Conservation (phyloP, 331 rosid species). For the Malus hybrid region DNA sequence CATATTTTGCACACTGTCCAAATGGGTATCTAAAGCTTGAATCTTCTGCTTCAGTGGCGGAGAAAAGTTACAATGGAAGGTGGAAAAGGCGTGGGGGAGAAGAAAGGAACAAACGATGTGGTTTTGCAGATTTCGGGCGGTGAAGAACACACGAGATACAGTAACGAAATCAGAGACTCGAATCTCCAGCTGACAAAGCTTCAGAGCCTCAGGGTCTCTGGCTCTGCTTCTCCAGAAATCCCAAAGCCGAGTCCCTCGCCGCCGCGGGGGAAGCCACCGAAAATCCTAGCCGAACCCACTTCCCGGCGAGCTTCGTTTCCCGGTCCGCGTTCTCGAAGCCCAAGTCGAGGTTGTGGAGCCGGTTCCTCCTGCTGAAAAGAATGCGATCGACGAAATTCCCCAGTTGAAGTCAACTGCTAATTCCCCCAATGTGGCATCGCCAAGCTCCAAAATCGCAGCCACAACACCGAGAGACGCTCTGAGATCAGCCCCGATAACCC, state of each 20-base stretch:
- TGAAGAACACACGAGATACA: conserved; percentile 3
- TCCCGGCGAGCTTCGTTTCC: conserved; percentile 21
- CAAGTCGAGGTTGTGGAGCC: conserved; percentile 66
- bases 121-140: conserved; percentile 39
- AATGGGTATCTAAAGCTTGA: neutral
- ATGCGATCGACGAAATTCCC: conserved; percentile 19
- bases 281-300: conserved; percentile 19
- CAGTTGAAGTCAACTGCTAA: conserved; percentile 1
- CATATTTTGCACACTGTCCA: neutral
- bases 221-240: conserved; percentile 25
- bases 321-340: conserved; percentile 47
- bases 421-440: conserved; percentile 33
- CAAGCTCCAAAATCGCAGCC: conserved; percentile 11
- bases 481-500: conserved; percentile 38
- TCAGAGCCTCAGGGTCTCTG: conserved; percentile 18
- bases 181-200: conserved; percentile 25
- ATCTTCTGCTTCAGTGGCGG: neutral
- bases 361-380: conserved; percentile 16
- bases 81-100: conserved; percentile 23
- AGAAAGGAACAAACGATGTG: conserved; percentile 42
- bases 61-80: conserved; percentile 17
- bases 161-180: conserved; percentile 14
- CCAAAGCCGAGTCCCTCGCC: conserved; percentile 3
- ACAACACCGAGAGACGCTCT: conserved; percentile 19
- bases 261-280: conserved; percentile 28